Evolutionary conservation across 176 grass and related monocot species (phyloP).

Genomic region (Juncus inflexus): DNA sequence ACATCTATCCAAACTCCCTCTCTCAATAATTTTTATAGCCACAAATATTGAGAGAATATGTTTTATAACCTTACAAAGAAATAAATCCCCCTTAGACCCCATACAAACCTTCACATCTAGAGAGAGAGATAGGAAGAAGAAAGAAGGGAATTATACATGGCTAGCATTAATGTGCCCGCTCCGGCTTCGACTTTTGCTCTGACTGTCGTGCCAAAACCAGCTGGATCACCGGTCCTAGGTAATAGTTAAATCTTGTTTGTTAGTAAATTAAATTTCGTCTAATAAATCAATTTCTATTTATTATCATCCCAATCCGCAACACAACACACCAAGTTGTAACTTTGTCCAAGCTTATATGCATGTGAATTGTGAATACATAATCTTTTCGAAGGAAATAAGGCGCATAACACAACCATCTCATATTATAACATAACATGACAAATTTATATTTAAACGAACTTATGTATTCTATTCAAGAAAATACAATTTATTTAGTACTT

Average conservation of each 20-base stretch:
- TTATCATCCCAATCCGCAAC: too few species aligned
- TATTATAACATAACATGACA: too few species aligned
- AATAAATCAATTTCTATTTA: too few species aligned
- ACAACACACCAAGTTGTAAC: too few species aligned
- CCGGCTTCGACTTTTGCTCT: conserved; percentile 44
- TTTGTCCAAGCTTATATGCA: too few species aligned
- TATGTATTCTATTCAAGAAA: background rate
- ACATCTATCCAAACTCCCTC: conserved; percentile 47
- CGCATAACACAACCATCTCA: too few species aligned
- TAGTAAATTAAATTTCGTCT: background rate
- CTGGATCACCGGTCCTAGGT: conserved; percentile 40
- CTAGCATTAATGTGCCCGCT: conserved; percentile 51
- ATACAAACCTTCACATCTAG: conserved; percentile 22
- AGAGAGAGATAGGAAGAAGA: background rate
- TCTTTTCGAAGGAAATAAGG: too few species aligned
- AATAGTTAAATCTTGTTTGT: conserved; percentile 6
- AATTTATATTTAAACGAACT: background rate
- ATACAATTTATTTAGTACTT: background rate
- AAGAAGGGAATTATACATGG: conserved; percentile 36
- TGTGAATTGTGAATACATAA: too few species aligned
- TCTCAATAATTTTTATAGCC: conserved; percentile 34
- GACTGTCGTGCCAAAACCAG: conserved; percentile 27
- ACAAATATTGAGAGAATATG: conserved; percentile 31
- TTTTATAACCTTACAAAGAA: conserved; percentile 27
- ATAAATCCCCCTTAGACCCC: conserved; percentile 19